Evolutionary conservation across 2,329 filamentous ascomycete species (phyloP).

Genomic region (Alternaria tenuissima): DNA sequence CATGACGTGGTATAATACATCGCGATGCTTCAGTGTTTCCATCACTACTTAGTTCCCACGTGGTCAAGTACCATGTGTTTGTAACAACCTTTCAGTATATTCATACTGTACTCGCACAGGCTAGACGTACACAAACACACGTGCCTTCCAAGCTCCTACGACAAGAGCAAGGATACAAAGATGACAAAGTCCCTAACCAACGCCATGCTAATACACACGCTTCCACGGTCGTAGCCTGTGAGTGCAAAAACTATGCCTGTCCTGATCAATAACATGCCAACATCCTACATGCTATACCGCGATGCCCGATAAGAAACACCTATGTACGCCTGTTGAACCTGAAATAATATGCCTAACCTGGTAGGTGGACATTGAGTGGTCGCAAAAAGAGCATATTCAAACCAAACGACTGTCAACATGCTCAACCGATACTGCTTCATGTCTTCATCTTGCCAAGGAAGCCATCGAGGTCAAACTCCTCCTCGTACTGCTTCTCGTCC

Average conservation of each 20-base stretch:
- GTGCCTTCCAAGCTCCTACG: not conserved
- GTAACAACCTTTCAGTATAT: not conserved
- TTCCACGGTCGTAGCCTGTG: constrained; percentile 4
- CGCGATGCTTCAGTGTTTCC: not conserved
- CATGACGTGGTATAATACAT: not conserved
- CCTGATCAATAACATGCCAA: constrained; percentile 4
- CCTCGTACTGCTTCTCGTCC: constrained; percentile 97
- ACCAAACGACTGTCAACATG: not conserved
- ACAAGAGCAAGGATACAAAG: not conserved
- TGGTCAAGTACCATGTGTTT: not conserved
- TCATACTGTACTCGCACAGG: constrained; percentile 5
- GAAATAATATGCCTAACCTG: not conserved
- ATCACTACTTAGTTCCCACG: not conserved
- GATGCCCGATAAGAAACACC: not conserved
- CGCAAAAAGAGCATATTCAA: not conserved
- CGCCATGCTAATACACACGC: constrained; percentile 28
- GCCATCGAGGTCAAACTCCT: constrained; percentile 94
- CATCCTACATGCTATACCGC: not conserved
- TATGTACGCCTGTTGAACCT: not conserved
- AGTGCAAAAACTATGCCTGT: constrained; percentile 1
- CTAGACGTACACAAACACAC: constrained; percentile 1
- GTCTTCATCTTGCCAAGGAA: constrained; percentile 93
- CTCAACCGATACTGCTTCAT: constrained; percentile 22
- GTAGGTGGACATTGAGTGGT: not conserved
- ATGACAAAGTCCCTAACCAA: constrained; percentile 16